Evolutionary conservation across 306 rosid genomes (phyloP).

Genomic region (Cucumis cinereus): DNA sequence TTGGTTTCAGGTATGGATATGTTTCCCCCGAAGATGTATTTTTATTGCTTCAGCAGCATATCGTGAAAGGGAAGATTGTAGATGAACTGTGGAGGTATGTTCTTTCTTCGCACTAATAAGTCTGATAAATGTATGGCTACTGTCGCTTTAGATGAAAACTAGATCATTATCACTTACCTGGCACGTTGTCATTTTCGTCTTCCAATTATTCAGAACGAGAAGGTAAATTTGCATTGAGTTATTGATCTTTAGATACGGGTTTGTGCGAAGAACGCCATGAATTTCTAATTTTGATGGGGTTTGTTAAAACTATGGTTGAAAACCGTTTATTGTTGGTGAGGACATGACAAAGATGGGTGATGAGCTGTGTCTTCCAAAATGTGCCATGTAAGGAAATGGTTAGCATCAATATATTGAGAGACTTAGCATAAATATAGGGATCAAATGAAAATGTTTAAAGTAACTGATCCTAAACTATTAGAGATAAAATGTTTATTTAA

Average conservation of each 20-base stretch:
- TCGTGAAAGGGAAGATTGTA: constrained; percentile 54
- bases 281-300: not conserved
- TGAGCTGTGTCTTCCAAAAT: not conserved
- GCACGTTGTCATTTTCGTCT: not conserved
- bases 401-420: not conserved
- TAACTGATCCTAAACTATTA: not conserved
- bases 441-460: not conserved
- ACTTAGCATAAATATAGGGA: not conserved
- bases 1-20: constrained; percentile 73
- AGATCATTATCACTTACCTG: not conserved
- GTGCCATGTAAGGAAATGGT: not conserved
- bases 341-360: not conserved
- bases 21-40: constrained; percentile 77
- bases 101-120: not conserved
- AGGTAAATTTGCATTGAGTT: not conserved
- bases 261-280: not conserved
- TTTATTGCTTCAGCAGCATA: constrained; percentile 63
- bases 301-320: not conserved
- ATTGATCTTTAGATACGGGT: not conserved
- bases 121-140: not conserved
- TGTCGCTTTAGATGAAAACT: not conserved
- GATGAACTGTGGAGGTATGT: constrained; percentile 77
- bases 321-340: not conserved
- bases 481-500: not conserved
- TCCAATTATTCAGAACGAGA: not conserved